A percentile compares a stretch with the other conserved stretches of the same genome.
phyloP scores from a whole-genome alignment of 2,329 filamentous ascomycete genomes.

The Hymenotorrendiella dingleyae region DNA sequence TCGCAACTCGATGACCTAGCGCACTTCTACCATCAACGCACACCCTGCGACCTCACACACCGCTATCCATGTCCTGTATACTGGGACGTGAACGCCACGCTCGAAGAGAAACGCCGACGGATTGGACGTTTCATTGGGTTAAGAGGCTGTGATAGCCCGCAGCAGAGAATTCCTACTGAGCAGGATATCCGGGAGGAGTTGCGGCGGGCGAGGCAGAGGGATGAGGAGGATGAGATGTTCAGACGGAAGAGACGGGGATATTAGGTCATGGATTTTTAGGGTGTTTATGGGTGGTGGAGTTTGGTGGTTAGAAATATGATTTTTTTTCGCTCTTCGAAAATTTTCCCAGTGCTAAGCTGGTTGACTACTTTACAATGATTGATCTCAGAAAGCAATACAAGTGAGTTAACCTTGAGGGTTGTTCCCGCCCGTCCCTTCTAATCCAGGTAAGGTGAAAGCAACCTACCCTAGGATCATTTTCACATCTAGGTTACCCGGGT shows the following conservation, averaged over 20 bases:
- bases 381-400: no score
- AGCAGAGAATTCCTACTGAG: slow-evolving; percentile 16
- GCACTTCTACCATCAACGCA: slow-evolving; percentile 67
- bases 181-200: slow-evolving; percentile 26
- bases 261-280: no score
- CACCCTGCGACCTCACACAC: slow-evolving; percentile 45
- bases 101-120: slow-evolving; percentile 62
- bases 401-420: no score
- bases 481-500: no score
- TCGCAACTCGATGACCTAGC: slow-evolving; percentile 64
- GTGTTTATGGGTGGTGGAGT: no score
- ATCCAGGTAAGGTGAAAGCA: no score
- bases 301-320: no score
- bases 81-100: slow-evolving; percentile 48
- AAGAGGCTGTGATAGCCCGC: slow-evolving; percentile 52
- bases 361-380: no score
- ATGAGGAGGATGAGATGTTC: slow-evolving; percentile 22
- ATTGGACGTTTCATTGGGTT: slow-evolving; percentile 71
- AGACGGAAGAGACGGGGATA: slow-evolving; percentile 16
- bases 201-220: slow-evolving; percentile 33
- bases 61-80: slow-evolving; percentile 64
- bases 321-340: no score
- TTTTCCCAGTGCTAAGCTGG: no score
- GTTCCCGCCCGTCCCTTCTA: no score
- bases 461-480: no score